Evolutionary conservation across 2,329 filamentous ascomycete genomes (phyloP), one percentile per base, ranked within the genome.

Genomic region (Aspergillus brasiliensis): DNA sequence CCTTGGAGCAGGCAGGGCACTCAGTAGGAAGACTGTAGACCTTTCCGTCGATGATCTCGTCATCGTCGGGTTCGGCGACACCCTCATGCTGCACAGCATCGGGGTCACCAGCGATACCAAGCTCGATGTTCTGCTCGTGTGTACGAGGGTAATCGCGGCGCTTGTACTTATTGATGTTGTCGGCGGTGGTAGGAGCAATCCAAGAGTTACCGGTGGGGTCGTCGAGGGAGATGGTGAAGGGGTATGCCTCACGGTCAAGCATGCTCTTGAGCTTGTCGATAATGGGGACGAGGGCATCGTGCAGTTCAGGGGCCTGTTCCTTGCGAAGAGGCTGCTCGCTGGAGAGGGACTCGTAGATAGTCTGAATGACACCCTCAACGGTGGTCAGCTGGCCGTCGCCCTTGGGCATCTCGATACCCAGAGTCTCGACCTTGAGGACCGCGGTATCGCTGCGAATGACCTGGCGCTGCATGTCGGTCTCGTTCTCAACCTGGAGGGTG

Each of bases 181-280:
- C 85, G 27, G 78, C 70, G 62, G 91, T 86, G 65, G 92, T 90
- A 13, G 95, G 95, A 51, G 96, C 90, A 70, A 99, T 97, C 84
- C 93, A 98, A 2, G 92, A 97, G 82, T 99, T 99, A 57, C 95
- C 95, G 0, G 93, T 91, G 2, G 91, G 90, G 74, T 99, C 95
- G 73, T 99, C 92, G 51, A 97, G 82, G 42, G 87, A 89, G 51
- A 99, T 79, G 53, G 91, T 90, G 83, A 99, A 97, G 23, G 95
- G 95, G 73, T 96, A 93, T 6, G 84, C 83, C 27, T 88, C 83
- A 52, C 92, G 91, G 2, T 85, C 84, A 8, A 96, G 78, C 87
- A 98, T 97, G 57, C 88, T 85, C 60, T 86, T 84, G 13, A 92
- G 84, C 67, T 88, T 90, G 47, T 84, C 76, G 62, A 98, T 89